phyloP scores from a whole-genome alignment of 139 green algal genomes.

The Asterochloris erici region DNA sequence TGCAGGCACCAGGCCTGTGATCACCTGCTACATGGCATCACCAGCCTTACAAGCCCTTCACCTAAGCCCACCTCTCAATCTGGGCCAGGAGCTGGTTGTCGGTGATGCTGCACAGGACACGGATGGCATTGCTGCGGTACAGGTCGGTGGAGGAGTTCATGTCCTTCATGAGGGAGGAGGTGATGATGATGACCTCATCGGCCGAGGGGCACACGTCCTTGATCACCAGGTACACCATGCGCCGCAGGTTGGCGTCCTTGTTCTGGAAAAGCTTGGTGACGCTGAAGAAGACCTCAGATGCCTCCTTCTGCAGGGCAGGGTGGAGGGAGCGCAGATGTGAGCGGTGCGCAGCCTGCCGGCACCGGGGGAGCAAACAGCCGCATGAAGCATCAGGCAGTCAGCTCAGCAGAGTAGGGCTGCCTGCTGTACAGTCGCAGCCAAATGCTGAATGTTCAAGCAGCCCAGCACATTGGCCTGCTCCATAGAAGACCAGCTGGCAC shows the following conservation, averaged over 20 bases:
- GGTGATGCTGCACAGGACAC: conserved; percentile 96
- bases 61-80: conserved; percentile 69
- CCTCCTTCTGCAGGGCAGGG: conserved; percentile 79
- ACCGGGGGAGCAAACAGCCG: not conserved
- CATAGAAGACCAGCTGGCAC: no score
- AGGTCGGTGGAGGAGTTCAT: conserved; percentile 97
- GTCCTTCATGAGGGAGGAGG: conserved; percentile 98
- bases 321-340: not conserved
- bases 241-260: conserved; percentile 88
- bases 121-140: conserved; percentile 95
- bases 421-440: not conserved
- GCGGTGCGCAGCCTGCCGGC: not conserved
- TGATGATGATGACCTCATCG: conserved; percentile 98
- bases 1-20: no score
- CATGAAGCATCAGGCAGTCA: not conserved
- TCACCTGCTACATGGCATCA: no score
- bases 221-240: conserved; percentile 99
- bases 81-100: conserved; percentile 86
- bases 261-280: conserved; percentile 99
- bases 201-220: conserved; percentile 95
- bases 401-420: not conserved
- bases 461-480: no score
- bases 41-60: no score
- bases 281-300: conserved; percentile 97
- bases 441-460: no score